Percentiles rank a stretch among this genome's conserved stretches.
Conservation (phyloP, 352 stramenopile species). For the Phytopythium oedochilum region DNA sequence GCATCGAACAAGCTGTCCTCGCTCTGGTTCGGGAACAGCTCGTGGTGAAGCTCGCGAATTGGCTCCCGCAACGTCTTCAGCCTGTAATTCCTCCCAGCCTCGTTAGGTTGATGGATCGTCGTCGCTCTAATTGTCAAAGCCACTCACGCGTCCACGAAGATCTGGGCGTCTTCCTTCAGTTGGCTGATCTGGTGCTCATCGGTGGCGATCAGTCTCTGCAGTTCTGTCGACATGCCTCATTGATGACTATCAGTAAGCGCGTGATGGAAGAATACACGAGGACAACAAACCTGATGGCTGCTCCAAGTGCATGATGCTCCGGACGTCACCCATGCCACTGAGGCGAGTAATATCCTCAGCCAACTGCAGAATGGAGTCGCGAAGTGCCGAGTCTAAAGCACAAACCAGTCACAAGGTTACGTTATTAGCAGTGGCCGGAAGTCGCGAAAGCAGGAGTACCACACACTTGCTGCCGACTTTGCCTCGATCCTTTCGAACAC, state of each 20-base stretch:
- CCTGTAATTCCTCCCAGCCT: slow-evolving; percentile 11
- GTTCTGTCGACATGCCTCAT: slow-evolving; percentile 14
- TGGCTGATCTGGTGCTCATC: slow-evolving; percentile 44
- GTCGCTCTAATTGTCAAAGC: not conserved
- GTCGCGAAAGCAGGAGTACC: no score
- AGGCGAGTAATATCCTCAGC: slow-evolving; percentile 50
- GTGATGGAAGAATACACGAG: not conserved
- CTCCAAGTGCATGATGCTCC: slow-evolving; percentile 28
- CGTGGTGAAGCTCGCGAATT: slow-evolving; percentile 44
- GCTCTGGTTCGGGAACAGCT: slow-evolving; percentile 38
- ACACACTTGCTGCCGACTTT: slow-evolving; percentile 42
- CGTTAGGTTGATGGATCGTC: not conserved
- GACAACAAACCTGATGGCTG: slow-evolving; percentile 33
- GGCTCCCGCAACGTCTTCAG: slow-evolving; percentile 48
- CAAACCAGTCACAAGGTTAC: not conserved
- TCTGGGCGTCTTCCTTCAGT: slow-evolving; percentile 36
- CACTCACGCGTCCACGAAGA: slow-evolving; percentile 48
- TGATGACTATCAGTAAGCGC: not conserved
- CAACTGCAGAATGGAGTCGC: slow-evolving; percentile 39
- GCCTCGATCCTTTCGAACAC: slow-evolving; percentile 48
- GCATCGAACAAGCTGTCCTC: slow-evolving; percentile 35
- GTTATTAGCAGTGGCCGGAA: no score
- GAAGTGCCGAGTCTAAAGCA: slow-evolving; percentile 35
- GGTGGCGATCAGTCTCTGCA: slow-evolving; percentile 41
- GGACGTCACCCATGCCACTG: slow-evolving; percentile 38